Percentiles rank a stretch among this genome's conserved stretches.
These are phyloP conservation scores for Begonia fuchsioides DNA, from an alignment of 306 rosid genomes.

Conservation along the genomic window DNA sequence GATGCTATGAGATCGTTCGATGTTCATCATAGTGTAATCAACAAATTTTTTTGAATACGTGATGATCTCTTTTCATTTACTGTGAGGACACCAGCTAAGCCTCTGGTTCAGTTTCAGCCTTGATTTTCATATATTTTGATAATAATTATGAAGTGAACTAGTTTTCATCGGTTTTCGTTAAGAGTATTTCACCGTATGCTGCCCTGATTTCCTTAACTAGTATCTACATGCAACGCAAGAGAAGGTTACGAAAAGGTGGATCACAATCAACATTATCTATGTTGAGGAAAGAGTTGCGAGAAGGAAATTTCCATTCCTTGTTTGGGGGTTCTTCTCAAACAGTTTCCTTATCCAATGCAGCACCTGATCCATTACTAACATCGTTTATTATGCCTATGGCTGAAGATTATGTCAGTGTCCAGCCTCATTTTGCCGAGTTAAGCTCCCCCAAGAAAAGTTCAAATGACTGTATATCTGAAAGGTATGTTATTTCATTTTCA, in stretches of 20 bases:
- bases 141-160: too few species aligned
- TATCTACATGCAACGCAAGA: slow-evolving; percentile 82
- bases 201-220: slow-evolving; percentile 37
- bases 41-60: too few species aligned
- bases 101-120: too few species aligned
- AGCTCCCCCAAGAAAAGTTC: slow-evolving; percentile 44
- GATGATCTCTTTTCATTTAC: too few species aligned
- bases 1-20: too few species aligned
- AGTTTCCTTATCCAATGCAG: slow-evolving; percentile 61
- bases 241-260: slow-evolving; percentile 82
- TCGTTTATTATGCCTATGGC: slow-evolving; percentile 75
- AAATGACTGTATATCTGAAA: slow-evolving; percentile 29
- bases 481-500: slow-evolving; percentile 35
- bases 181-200: too few species aligned
- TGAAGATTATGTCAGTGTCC: slow-evolving; percentile 47
- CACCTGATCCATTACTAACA: slow-evolving; percentile 74
- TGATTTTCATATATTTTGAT: too few species aligned
- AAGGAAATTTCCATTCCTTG: slow-evolving; percentile 74
- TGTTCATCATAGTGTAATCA: too few species aligned
- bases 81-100: too few species aligned
- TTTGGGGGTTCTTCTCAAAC: slow-evolving; percentile 66
- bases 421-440: slow-evolving; percentile 51
- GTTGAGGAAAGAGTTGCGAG: slow-evolving; percentile 74
- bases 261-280: slow-evolving; percentile 74
- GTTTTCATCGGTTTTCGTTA: too few species aligned